Base-by-base conservation (phyloP, 2,329 filamentous ascomycete species). In the Aspergillus carbonarius region DNA sequence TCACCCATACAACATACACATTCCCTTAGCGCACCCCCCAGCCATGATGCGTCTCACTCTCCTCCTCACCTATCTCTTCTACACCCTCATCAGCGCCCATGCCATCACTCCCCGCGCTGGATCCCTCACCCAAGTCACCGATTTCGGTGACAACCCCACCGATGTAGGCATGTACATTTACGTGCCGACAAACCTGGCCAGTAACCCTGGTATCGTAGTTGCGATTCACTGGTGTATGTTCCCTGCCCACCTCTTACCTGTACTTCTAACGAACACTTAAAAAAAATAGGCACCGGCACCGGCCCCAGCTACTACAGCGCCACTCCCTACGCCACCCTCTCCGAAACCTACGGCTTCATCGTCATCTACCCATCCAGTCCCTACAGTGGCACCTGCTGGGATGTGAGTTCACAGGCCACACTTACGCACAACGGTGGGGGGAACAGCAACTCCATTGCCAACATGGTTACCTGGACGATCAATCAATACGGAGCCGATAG, bases 331-430 rank as follows among this genome's bases (percentile, higher is more conserved):
- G 81, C 82, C 18, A 74, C 75, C 1, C 74, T 85, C 10, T 82
- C 85, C 5, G 80, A 85, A 18, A 34, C 56, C 32, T 49, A 66
- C 50, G 60, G 62, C 15, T 66, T 64, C 55, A 66, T 88, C 55
- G 78, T 83, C 60, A 83, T 87, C 67, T 87, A 84, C 70, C 83
- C 83, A 1, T 76, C 79, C 63, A 80, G 79, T 2, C 81, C 82
- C 0, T 80, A 82, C 63, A 70, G 70, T n/a, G 82, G 76, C 6
- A 74, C 75, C 73, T 87, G 85, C 73, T 87, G 84, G 84, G 85
- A 87, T 58, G 82, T 86, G 1, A 82, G 82, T 5, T 84, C 80
- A 1, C 40, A 64, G 15, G 42, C 63, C 32, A 61, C 62, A 0
- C 59, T 77, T 32, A 70, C 68, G 2, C 72, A 73, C 35, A 67